phyloP scores from a whole-genome alignment of 352 stramenopile species.

The Globisporangium iwayamae region DNA sequence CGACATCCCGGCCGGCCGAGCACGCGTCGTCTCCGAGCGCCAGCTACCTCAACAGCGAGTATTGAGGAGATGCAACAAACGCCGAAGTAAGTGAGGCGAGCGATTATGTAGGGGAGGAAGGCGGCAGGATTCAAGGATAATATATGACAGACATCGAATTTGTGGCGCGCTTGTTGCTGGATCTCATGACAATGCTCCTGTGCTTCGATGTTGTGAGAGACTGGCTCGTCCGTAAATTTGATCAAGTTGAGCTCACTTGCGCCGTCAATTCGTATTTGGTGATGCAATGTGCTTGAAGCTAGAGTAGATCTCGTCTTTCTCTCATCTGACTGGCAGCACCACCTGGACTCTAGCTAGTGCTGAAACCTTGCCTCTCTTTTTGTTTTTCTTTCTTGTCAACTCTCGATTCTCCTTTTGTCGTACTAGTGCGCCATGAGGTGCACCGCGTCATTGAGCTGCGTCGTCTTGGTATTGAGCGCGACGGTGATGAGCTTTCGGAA shows the following conservation, averaged over 20 bases:
- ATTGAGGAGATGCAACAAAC: not conserved
- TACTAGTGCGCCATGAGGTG: constrained; percentile 78
- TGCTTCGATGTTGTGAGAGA: no score
- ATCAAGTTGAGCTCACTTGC: no score
- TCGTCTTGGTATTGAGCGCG: constrained; percentile 72
- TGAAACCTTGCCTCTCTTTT: not conserved
- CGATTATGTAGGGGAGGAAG: no score
- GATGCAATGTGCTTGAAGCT: no score
- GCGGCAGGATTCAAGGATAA: not conserved
- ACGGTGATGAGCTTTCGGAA: constrained; percentile 81
- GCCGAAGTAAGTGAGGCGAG: not conserved
- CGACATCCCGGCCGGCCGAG: constrained; percentile 29
- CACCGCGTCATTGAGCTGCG: constrained; percentile 80
- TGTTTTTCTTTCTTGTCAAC: constrained; percentile 4
- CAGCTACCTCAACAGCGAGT: constrained; percentile 12
- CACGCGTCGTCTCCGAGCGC: constrained; percentile 11
- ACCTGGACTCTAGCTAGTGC: no score
- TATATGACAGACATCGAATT: not conserved
- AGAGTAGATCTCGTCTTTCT: no score
- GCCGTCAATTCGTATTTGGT: no score
- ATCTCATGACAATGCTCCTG: no score
- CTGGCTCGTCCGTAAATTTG: no score
- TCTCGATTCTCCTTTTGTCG: not conserved
- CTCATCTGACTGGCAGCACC: no score
- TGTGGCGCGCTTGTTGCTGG: no score